Evolutionary conservation across 768 basidiomycete species (phyloP).

Genomic region (Suillus decipiens): DNA sequence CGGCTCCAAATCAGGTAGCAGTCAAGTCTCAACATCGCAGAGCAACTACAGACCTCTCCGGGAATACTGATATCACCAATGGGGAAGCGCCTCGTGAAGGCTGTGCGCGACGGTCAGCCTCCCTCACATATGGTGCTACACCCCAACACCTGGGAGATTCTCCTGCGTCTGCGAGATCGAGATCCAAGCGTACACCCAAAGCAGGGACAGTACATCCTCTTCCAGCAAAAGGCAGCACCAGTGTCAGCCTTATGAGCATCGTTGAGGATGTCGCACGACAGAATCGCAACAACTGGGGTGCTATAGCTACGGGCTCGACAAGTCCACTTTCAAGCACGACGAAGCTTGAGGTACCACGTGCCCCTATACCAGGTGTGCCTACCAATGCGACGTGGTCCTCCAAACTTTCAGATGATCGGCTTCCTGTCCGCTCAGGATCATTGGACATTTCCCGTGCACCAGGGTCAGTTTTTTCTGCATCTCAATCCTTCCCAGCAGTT

Average conservation of each 20-base stretch:
- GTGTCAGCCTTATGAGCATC: slow-evolving; percentile 62
- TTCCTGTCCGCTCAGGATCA: slow-evolving; percentile 12
- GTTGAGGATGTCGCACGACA: slow-evolving; percentile 58
- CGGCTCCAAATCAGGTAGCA: slow-evolving; percentile 1
- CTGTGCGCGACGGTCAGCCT: slow-evolving; percentile 8
- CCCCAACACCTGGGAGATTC: neutral
- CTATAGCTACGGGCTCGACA: neutral
- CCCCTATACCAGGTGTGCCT: slow-evolving; percentile 10
- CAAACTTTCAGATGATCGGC: slow-evolving; percentile 1
- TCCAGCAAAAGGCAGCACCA: slow-evolving; percentile 19
- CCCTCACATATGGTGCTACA: slow-evolving; percentile 2
- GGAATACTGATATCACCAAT: neutral
- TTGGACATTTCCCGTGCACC: slow-evolving; percentile 28
- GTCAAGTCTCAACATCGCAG: slow-evolving; percentile 7
- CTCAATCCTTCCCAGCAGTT: neutral
- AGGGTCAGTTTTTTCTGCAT: slow-evolving; percentile 11
- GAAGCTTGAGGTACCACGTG: slow-evolving; percentile 11
- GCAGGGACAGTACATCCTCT: slow-evolving; percentile 9
- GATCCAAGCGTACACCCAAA: slow-evolving; percentile 13
- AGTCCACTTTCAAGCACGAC: neutral
- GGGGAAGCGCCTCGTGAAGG: neutral
- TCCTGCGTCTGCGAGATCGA: slow-evolving; percentile 3
- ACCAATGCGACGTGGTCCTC: neutral
- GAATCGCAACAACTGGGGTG: slow-evolving; percentile 33
- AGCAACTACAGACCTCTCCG: slow-evolving; percentile 13